These are phyloP conservation scores for Gymnopilus junonius DNA, from an alignment of 768 basidiomycete genomes.

Conservation along the genomic window DNA sequence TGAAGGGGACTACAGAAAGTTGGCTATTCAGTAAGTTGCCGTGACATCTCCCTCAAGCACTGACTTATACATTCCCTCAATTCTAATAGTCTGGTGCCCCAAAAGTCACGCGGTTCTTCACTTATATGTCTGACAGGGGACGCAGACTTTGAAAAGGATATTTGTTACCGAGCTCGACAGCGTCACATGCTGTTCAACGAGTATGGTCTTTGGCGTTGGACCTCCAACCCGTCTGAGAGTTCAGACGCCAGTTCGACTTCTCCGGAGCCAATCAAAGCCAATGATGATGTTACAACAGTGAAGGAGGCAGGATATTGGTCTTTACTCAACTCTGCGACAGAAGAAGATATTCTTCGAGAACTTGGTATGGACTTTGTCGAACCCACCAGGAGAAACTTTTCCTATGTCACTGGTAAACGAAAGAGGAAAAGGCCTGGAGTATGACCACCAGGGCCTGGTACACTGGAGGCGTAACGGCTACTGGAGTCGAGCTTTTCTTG, in stretches of 20 bases:
- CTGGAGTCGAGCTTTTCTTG: too few species aligned
- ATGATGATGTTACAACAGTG: neutral
- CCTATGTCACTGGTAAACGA: conserved; percentile 16
- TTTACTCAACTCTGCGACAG: conserved; percentile 44
- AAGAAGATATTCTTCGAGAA: conserved; percentile 48
- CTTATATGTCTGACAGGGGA: conserved; percentile 63
- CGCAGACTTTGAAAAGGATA: conserved; percentile 44
- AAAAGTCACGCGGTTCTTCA: conserved; percentile 55
- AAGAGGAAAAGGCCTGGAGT: conserved; percentile 7
- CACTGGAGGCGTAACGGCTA: too few species aligned
- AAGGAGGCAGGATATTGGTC: conserved; percentile 47
- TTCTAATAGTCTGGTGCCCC: conserved; percentile 43
- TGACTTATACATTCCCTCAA: conserved; percentile 1
- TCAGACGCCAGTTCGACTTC: neutral
- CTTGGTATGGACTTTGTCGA: conserved; percentile 40
- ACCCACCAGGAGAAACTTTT: conserved; percentile 26
- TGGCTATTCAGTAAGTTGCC: conserved; percentile 41
- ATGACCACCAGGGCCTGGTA: too few species aligned
- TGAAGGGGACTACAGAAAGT: conserved; percentile 42
- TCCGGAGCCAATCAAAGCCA: neutral
- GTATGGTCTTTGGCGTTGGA: conserved; percentile 69
- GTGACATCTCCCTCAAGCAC: too few species aligned
- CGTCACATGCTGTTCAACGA: conserved; percentile 59
- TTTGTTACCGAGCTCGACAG: conserved; percentile 45
- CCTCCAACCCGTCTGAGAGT: neutral